phyloP scores from a whole-genome alignment of 805 yeast species.

The Metschnikowia aberdeeniae region DNA sequence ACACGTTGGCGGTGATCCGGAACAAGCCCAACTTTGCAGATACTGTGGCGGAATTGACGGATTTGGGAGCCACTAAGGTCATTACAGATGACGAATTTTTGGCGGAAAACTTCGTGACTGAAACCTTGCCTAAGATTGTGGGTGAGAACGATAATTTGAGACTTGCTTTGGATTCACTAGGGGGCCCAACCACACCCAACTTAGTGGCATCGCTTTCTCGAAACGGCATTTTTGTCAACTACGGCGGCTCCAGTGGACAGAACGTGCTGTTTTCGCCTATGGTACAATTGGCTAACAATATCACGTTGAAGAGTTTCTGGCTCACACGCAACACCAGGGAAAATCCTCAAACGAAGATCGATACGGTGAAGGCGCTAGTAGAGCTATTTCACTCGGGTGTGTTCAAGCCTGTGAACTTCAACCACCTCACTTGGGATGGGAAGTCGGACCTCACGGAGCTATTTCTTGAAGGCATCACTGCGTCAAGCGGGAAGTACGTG shows the following conservation, averaged over 20 bases:
- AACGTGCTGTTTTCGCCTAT: conserved; percentile 19
- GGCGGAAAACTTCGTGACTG: conserved; percentile 14
- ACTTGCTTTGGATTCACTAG: conserved; percentile 32
- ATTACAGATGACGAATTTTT: conserved; percentile 26
- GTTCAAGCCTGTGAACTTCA: conserved; percentile 45
- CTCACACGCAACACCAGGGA: conserved; percentile 22
- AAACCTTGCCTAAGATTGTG: conserved; percentile 14
- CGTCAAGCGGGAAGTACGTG: conserved; percentile 10
- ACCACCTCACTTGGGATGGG: conserved; percentile 32
- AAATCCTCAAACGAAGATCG: conserved; percentile 56
- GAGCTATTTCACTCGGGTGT: conserved; percentile 57
- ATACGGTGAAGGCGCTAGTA: conserved; percentile 52
- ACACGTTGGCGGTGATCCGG: conserved; percentile 27
- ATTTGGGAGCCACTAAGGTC: conserved; percentile 31
- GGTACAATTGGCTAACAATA: conserved; percentile 28
- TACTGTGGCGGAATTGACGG: conserved; percentile 19
- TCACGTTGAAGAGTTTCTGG: conserved; percentile 30
- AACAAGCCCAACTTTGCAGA: conserved; percentile 20
- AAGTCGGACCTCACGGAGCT: conserved; percentile 10
- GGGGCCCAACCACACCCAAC: conserved; percentile 21
- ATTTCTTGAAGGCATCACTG: conserved; percentile 10
- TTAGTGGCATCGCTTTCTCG: conserved; percentile 24
- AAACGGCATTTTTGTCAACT: conserved; percentile 28
- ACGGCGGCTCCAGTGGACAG: conserved; percentile 22
- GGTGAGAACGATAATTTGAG: conserved; percentile 21